Evolutionary conservation across 225 moss, liverwort and hornwort species (phyloP).

Genomic region (Polytrichum commune): DNA sequence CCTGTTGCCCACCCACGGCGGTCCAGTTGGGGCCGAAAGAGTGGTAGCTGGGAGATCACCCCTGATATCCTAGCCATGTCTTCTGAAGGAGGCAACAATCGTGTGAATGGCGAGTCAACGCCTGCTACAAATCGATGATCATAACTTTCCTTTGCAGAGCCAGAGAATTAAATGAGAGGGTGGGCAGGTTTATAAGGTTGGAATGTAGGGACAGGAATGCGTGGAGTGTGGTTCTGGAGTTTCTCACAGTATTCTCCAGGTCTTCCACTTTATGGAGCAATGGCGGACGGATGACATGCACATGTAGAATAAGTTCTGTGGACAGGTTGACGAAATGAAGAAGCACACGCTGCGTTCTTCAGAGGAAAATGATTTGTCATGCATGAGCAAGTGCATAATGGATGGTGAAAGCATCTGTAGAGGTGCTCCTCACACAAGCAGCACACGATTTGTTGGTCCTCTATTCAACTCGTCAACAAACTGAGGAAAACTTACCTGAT

Average conservation of each 20-base stretch:
- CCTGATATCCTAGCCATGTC: slow-evolving; percentile 80
- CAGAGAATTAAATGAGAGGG: slow-evolving; percentile 18
- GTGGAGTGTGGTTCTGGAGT: slow-evolving; percentile 8
- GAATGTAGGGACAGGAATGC: neutral
- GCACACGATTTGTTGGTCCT: slow-evolving; percentile 13
- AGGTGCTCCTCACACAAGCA: slow-evolving; percentile 12
- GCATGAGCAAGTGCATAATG: slow-evolving; percentile 14
- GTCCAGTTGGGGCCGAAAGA: slow-evolving; percentile 89
- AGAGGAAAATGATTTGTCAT: slow-evolving; percentile 1
- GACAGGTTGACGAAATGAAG: slow-evolving; percentile 20
- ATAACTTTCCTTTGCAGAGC: slow-evolving; percentile 1
- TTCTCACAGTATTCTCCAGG: slow-evolving; percentile 11
- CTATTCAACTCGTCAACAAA: slow-evolving; percentile 14
- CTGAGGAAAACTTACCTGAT: slow-evolving; percentile 15
- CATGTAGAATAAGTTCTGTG: slow-evolving; percentile 48
- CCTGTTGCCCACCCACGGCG: slow-evolving; percentile 75
- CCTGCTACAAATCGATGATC: slow-evolving; percentile 72
- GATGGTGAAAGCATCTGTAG: slow-evolving; percentile 13
- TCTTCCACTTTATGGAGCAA: slow-evolving; percentile 11
- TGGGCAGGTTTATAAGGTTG: slow-evolving; percentile 14
- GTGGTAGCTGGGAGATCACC: slow-evolving; percentile 98
- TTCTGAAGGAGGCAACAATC: slow-evolving; percentile 51
- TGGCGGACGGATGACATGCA: slow-evolving; percentile 14
- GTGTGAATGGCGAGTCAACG: slow-evolving; percentile 68
- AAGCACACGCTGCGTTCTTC: slow-evolving; percentile 7